Base-by-base conservation (phyloP, 768 basidiomycete genomes). In the Phlebiopsis gigantea region DNA sequence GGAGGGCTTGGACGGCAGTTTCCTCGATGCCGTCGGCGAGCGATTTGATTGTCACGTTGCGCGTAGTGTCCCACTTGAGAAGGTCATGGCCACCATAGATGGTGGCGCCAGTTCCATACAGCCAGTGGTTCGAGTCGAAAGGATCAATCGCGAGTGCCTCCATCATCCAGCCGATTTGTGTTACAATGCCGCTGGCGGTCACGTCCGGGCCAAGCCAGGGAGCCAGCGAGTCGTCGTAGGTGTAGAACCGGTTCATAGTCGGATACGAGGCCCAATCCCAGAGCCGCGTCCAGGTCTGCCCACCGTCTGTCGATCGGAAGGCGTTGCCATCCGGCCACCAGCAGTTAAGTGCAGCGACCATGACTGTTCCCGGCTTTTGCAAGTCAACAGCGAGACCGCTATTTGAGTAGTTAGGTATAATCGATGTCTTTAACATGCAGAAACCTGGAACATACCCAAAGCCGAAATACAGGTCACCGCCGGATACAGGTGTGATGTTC, bases 81-180 rank as follows among this genome's bases (percentile, higher is more conserved):
- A 84, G 68, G 58, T 84, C 79, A 50, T 75, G 79, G 6, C 83
- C 80, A 7, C 84, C 84, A 44, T 82, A 79, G 41, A 87, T 75
- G 4, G 85, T 86, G 9, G 73, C 77, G 25, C 85, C 85, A 17
- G 85, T 87, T 15, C 85, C 84, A 65, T 85, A 85, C n/a, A 87
- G 69, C 80, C 82, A 84, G 65, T 86, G 84, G 63, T 86, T 79
- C 1, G 81, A 83, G 65, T 87, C 80, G 62, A 85, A 83, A 0
- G 84, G 85, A 66, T 87, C 79, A 47, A 86, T 85, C 19, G 70
- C 73, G 45, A 85, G 67, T 72, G 81, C 69, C 73, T 87, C 84
- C 79, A 87, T 85, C 84, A 87, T 87, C 84, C 84, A 86, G 5
- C 85, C 84, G 49, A 84, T 78, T 57, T 83, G 83, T 49, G 73